phyloP scores from a whole-genome alignment of 2,329 filamentous ascomycete species.

The Phoma sp. region DNA sequence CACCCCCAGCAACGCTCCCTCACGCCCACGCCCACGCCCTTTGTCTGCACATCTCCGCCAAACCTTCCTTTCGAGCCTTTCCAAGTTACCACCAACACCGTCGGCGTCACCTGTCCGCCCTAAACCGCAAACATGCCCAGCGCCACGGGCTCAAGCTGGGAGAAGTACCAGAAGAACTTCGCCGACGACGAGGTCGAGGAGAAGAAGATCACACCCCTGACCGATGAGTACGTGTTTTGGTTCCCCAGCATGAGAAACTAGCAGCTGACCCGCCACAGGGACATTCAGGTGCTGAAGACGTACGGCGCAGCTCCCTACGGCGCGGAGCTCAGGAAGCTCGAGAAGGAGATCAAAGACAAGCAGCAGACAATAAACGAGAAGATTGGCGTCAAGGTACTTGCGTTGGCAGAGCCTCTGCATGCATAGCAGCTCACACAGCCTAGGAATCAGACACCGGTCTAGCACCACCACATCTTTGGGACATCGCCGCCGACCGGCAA shows the following conservation, averaged over 20 bases:
- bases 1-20: not conserved
- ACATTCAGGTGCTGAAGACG: constrained; percentile 99
- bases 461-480: constrained; percentile 97
- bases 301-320: constrained; percentile 97
- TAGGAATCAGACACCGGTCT: constrained; percentile 98
- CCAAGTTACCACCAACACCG: constrained; percentile 2
- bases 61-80: constrained; percentile 1
- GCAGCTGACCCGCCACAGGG: constrained; percentile 63
- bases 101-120: constrained; percentile 11
- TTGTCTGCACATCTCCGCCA: not conserved
- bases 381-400: constrained; percentile 65
- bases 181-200: constrained; percentile 96
- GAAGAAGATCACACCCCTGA: constrained; percentile 98
- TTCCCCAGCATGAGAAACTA: not conserved
- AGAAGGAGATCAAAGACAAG: constrained; percentile 99
- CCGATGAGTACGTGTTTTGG: constrained; percentile 78
- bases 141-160: constrained; percentile 93
- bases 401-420: not conserved
- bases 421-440: constrained; percentile 15
- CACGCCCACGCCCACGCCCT: not conserved
- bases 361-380: constrained; percentile 98
- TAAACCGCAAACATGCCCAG: constrained; percentile 73
- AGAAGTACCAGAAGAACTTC: constrained; percentile 98
- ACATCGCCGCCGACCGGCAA: constrained; percentile 95
- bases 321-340: constrained; percentile 91